A percentile compares a stretch with the other conserved stretches of the same genome.
Conservation (phyloP, 257 asterid species). For the Primulina tabacum region DNA sequence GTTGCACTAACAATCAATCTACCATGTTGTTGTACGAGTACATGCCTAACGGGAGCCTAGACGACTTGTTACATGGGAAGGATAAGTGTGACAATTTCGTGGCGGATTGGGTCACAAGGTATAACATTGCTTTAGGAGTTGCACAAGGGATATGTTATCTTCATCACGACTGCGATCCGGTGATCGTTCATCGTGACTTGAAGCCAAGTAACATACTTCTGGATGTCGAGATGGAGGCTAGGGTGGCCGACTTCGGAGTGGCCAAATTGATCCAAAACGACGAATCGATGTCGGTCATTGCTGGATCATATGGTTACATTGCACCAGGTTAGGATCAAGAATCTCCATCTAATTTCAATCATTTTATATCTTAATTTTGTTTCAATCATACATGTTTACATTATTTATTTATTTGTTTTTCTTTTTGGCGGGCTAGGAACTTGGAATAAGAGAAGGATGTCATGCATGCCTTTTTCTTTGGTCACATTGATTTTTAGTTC, state of each 20-base stretch:
- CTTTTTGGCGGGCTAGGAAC: background rate
- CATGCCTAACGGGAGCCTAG: constrained; percentile 92
- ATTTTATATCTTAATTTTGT: no score
- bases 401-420: no score
- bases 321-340: constrained; percentile 65
- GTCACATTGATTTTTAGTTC: constrained; percentile 36
- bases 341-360: background rate
- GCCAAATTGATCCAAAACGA: constrained; percentile 68
- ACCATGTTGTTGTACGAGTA: constrained; percentile 85
- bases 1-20: constrained; percentile 56
- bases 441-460: constrained; percentile 2
- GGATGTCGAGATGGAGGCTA: constrained; percentile 68
- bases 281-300: constrained; percentile 80
- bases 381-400: background rate
- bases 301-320: constrained; percentile 93
- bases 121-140: constrained; percentile 73
- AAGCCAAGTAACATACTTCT: constrained; percentile 75
- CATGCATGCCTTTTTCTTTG: constrained; percentile 18
- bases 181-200: constrained; percentile 71
- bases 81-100: constrained; percentile 50
- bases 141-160: constrained; percentile 90
- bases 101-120: constrained; percentile 71
- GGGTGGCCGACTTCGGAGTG: constrained; percentile 89
- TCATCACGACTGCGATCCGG: constrained; percentile 88
- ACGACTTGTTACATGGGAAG: constrained; percentile 71